Conservation (phyloP, 2,329 filamentous ascomycete species). For the Tothia fuscella region DNA sequence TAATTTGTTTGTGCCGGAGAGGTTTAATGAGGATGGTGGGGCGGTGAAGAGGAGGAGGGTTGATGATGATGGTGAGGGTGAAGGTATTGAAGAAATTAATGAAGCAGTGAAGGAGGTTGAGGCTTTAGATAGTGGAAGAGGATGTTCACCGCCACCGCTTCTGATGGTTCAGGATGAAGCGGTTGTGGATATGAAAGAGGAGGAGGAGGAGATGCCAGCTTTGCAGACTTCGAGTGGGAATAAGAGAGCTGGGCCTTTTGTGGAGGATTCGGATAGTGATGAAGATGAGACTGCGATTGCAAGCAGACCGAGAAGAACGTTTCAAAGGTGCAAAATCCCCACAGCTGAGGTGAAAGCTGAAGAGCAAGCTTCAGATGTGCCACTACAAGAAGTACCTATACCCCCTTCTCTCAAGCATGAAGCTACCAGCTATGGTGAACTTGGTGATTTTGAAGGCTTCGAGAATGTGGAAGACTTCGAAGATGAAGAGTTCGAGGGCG, state of each 20-base stretch:
- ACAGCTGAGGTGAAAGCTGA: neutral
- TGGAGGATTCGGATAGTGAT: slow-evolving; percentile 58
- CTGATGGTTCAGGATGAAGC: slow-evolving; percentile 1
- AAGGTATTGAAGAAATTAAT: slow-evolving; percentile 11
- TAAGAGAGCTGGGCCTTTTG: slow-evolving; percentile 47
- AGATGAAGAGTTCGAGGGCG: slow-evolving; percentile 44
- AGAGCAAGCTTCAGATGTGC: neutral
- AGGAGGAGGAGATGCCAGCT: slow-evolving; percentile 6
- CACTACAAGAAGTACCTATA: neutral
- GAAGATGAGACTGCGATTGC: slow-evolving; percentile 23
- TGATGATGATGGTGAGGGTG: slow-evolving; percentile 15
- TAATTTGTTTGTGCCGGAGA: slow-evolving; percentile 26
- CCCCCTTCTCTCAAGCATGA: slow-evolving; percentile 29
- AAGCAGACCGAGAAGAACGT: neutral
- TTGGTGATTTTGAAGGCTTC: slow-evolving; percentile 40
- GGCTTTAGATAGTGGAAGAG: slow-evolving; percentile 27
- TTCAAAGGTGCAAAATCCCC: neutral
- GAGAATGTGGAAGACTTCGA: slow-evolving; percentile 46
- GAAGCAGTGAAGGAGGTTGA: slow-evolving; percentile 30
- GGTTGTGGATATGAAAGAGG: slow-evolving; percentile 16
- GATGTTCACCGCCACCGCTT: slow-evolving; percentile 20
- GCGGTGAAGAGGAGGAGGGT: slow-evolving; percentile 31
- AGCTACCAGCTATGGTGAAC: slow-evolving; percentile 37
- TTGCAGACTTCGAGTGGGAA: slow-evolving; percentile 13
- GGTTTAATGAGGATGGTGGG: slow-evolving; percentile 32